phyloP scores from a whole-genome alignment of 2,329 filamentous ascomycete species.

The Aspergillus thermomutatus region DNA sequence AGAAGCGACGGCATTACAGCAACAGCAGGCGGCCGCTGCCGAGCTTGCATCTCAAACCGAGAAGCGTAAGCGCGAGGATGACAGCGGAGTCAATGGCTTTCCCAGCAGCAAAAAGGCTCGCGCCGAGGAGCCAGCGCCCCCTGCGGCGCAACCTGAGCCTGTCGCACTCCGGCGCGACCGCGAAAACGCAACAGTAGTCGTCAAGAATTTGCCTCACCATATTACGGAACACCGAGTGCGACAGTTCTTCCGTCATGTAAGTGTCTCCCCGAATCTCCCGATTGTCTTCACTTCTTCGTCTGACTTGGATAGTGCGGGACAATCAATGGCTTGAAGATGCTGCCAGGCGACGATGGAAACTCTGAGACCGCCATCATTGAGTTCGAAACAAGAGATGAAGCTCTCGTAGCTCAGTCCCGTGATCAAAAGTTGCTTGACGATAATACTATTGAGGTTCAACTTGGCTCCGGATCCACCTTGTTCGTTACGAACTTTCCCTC shows the following conservation, averaged over 20 bases:
- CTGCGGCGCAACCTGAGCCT: slow-evolving; percentile 30
- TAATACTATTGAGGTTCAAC: slow-evolving; percentile 67
- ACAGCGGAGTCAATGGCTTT: slow-evolving; percentile 50
- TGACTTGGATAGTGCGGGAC: slow-evolving; percentile 60
- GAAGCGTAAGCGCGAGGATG: slow-evolving; percentile 70
- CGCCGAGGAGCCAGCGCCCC: slow-evolving; percentile 36
- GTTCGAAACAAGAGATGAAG: slow-evolving; percentile 77
- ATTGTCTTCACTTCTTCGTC: background rate
- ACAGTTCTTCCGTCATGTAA: slow-evolving; percentile 80
- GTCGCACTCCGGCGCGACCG: slow-evolving; percentile 69
- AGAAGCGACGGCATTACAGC: slow-evolving; percentile 47
- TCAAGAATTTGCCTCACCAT: slow-evolving; percentile 70
- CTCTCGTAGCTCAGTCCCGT: slow-evolving; percentile 73
- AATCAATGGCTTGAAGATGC: slow-evolving; percentile 71
- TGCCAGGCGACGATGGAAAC: slow-evolving; percentile 58
- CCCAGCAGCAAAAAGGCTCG: slow-evolving; percentile 68
- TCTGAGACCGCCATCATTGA: slow-evolving; percentile 75
- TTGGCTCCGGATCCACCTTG: slow-evolving; percentile 75
- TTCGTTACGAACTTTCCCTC: slow-evolving; percentile 87
- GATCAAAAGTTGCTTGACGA: slow-evolving; percentile 77
- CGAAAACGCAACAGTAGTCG: slow-evolving; percentile 82
- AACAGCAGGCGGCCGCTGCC: slow-evolving; percentile 21
- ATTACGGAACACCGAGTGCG: slow-evolving; percentile 70
- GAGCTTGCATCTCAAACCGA: slow-evolving; percentile 28
- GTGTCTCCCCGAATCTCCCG: slow-evolving; percentile 13